phyloP scores from a whole-genome alignment of 164 flowering plant genomes.

The Sextonia rubra region DNA sequence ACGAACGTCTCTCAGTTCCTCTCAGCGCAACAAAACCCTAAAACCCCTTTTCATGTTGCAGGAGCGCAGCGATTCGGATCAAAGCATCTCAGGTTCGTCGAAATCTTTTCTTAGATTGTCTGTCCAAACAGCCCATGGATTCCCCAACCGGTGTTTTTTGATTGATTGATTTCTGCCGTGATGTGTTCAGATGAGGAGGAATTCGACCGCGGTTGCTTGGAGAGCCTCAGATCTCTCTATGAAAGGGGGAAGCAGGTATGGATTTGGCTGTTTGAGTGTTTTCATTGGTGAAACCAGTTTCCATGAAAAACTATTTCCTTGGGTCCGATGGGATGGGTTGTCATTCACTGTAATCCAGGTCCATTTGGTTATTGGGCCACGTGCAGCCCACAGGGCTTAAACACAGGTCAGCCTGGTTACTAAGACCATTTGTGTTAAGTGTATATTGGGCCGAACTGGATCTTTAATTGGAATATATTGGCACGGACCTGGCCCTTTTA shows the following conservation, averaged over 20 bases:
- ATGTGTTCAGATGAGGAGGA: constrained; percentile 32
- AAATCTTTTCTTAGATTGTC: not conserved
- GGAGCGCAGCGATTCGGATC: constrained; percentile 37
- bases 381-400: no score
- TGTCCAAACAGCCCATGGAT: not conserved
- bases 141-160: not conserved
- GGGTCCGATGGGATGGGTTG: no score
- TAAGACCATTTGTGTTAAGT: no score
- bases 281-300: no score
- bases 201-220: constrained; percentile 9
- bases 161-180: not conserved
- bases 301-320: no score
- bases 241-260: constrained; percentile 6
- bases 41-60: not conserved
- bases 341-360: no score
- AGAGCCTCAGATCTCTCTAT: constrained; percentile 4
- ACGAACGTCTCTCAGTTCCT: not conserved
- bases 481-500: no score
- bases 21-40: not conserved
- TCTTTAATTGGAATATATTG: no score
- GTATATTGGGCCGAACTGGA: no score
- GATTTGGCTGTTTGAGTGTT: not conserved
- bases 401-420: no score
- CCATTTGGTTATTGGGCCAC: no score
- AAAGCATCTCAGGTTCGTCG: constrained; percentile 37